These are phyloP conservation scores for Acorus gramineus DNA, from an alignment of 106 monocot species.

Conservation along the genomic window DNA sequence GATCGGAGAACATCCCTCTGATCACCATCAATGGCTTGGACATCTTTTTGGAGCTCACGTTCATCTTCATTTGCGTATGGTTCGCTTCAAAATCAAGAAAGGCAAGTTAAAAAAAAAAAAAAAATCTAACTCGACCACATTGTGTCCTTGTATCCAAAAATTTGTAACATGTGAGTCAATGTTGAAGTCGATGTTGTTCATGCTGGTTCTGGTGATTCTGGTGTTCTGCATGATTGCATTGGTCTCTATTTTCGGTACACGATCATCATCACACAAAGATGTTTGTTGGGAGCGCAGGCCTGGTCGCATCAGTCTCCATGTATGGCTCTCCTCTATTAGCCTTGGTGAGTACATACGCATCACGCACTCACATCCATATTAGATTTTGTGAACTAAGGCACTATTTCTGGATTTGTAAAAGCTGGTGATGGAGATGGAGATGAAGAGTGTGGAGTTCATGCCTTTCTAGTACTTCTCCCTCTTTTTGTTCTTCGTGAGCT, in stretches of 20 bases:
- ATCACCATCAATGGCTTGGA: conserved; percentile 63
- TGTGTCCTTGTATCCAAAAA: neutral
- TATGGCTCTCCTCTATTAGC: conserved; percentile 51
- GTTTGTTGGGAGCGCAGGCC: conserved; percentile 41
- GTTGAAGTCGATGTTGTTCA: conserved; percentile 27
- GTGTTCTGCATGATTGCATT: conserved; percentile 26
- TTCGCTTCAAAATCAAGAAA: conserved; percentile 34
- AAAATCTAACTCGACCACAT: neutral
- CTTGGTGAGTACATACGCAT: conserved; percentile 20
- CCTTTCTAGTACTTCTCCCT: conserved; percentile 63
- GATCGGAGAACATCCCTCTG: conserved; percentile 54
- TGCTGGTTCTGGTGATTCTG: conserved; percentile 17
- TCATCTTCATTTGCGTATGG: conserved; percentile 42
- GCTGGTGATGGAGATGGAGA: conserved; percentile 42
- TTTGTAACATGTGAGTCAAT: neutral
- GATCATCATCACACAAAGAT: conserved; percentile 40
- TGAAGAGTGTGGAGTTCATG: conserved; percentile 77
- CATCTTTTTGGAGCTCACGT: conserved; percentile 47
- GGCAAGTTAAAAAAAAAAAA: conserved; percentile 19
- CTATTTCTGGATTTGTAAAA: conserved; percentile 26
- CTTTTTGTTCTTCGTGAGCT: conserved; percentile 53
- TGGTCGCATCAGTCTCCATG: conserved; percentile 52
- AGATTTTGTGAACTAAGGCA: neutral
- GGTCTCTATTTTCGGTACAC: conserved; percentile 38
- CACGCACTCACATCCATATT: neutral